Conservation (phyloP, 805 yeast species). For the Metschnikowia gelsemii region DNA sequence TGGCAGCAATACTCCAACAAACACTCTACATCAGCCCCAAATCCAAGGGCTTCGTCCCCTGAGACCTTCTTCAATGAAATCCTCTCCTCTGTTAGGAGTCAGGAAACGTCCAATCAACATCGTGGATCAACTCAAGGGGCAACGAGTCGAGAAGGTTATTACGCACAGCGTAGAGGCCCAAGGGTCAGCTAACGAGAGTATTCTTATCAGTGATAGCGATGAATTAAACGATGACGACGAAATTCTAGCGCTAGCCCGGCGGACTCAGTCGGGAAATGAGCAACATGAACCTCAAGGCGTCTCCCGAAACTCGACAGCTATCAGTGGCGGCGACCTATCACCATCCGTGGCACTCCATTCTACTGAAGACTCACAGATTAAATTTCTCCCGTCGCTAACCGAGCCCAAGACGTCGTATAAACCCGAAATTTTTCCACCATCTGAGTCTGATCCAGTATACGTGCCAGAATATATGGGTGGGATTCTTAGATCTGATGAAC, state of each 20-base stretch:
- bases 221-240: slow-evolving; percentile 21
- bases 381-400: background rate
- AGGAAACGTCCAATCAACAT: slow-evolving; percentile 2
- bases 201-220: background rate
- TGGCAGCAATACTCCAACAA: background rate
- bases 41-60: slow-evolving; percentile 1
- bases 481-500: slow-evolving; percentile 37
- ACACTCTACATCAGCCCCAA: slow-evolving; percentile 3
- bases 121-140: slow-evolving; percentile 5
- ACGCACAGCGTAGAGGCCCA: too few relatives aligned
- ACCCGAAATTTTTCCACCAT: background rate
- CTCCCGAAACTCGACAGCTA: too few relatives aligned
- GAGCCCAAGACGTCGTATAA: background rate
- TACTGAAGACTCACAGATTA: background rate
- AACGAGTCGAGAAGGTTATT: too few relatives aligned
- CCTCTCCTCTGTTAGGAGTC: slow-evolving; percentile 8
- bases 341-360: background rate
- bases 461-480: slow-evolving; percentile 32
- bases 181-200: background rate
- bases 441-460: background rate
- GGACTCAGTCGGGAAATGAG: slow-evolving; percentile 18
- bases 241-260: slow-evolving; percentile 15
- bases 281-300: too few relatives aligned
- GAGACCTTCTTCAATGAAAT: background rate
- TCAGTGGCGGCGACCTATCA: too few relatives aligned